These are phyloP conservation scores for Mycena crocata DNA, from an alignment of 768 basidiomycete species.

Conservation along the genomic window DNA sequence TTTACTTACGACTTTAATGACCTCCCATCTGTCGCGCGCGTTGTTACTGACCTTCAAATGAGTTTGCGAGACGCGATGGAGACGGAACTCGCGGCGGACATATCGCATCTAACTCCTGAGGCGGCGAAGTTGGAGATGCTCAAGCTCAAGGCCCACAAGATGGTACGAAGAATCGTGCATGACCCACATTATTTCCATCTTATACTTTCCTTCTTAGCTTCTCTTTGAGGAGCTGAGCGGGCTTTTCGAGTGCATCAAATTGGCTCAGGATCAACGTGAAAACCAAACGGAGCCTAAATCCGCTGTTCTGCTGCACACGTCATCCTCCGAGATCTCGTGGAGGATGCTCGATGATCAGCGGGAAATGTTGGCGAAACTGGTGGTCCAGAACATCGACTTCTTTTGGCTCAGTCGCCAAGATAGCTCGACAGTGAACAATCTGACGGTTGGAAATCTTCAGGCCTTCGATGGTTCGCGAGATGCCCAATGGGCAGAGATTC, in stretches of 20 bases:
- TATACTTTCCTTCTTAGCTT: conserved; percentile 38
- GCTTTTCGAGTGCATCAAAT: conserved; percentile 87
- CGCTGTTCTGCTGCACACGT: conserved; percentile 83
- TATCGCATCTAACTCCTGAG: conserved; percentile 53
- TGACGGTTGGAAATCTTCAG: conserved; percentile 80
- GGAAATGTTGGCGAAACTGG: conserved; percentile 85
- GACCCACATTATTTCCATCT: not conserved
- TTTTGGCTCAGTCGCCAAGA: conserved; percentile 90
- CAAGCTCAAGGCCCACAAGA: conserved; percentile 74
- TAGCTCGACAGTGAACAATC: conserved; percentile 83
- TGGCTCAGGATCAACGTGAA: conserved; percentile 81
- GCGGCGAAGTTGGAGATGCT: conserved; percentile 67
- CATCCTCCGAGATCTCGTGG: conserved; percentile 92
- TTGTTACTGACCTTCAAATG: conserved; percentile 78
- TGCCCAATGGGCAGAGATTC: conserved; percentile 89
- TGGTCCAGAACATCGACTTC: conserved; percentile 82
- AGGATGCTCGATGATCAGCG: conserved; percentile 82
- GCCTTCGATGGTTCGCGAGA: conserved; percentile 88
- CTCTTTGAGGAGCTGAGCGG: conserved; percentile 84
- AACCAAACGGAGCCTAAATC: conserved; percentile 79
- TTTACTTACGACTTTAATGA: conserved; percentile 93
- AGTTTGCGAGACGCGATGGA: conserved; percentile 75
- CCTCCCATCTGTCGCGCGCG: conserved; percentile 73
- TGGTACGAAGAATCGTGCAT: conserved; percentile 9
- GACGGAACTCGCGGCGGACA: conserved; percentile 56